phyloP scores from a whole-genome alignment of 805 yeast genomes.

The Yamadazyma sp. region DNA sequence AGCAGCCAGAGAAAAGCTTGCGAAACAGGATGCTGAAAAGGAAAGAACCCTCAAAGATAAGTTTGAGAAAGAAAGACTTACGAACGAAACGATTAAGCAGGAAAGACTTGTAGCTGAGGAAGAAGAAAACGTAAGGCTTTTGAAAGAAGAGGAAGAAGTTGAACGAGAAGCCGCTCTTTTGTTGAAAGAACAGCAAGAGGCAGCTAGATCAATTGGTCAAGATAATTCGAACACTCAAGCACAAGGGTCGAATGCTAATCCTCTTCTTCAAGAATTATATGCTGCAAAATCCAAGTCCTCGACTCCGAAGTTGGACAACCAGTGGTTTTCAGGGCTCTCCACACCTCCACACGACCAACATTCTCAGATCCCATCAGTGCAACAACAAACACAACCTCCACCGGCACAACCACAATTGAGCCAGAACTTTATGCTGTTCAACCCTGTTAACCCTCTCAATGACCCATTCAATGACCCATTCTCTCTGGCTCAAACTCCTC shows the following conservation, averaged over 20 bases:
- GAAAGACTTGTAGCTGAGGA: constrained; percentile 7
- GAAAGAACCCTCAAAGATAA: constrained; percentile 10
- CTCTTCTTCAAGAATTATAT: constrained; percentile 9
- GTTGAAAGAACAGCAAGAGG: constrained; percentile 7
- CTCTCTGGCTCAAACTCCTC: not conserved
- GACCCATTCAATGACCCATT: constrained; percentile 10
- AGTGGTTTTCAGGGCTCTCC: constrained; percentile 5
- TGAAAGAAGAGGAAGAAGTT: constrained; percentile 15
- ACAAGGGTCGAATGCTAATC: not conserved
- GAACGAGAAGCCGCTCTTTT: constrained; percentile 12
- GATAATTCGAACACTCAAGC: not conserved
- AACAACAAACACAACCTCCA: not conserved
- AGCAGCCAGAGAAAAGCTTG: not conserved
- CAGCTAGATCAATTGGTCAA: not conserved
- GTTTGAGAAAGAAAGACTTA: constrained; percentile 9
- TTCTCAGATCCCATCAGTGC: no score
- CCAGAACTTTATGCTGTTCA: not conserved
- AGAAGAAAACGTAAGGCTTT: constrained; percentile 11
- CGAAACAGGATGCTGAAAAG: not conserved
- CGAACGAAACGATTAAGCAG: constrained; percentile 8
- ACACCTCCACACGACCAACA: not conserved
- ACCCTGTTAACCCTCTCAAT: constrained; percentile 3
- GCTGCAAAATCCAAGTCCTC: constrained; percentile 2
- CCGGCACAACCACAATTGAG: constrained; percentile 2
- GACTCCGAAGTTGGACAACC: constrained; percentile 9